Evolutionary conservation across 495 filamentous ascomycete genomes (phyloP).

Genomic region (Pyrenopolyporus hunteri): DNA sequence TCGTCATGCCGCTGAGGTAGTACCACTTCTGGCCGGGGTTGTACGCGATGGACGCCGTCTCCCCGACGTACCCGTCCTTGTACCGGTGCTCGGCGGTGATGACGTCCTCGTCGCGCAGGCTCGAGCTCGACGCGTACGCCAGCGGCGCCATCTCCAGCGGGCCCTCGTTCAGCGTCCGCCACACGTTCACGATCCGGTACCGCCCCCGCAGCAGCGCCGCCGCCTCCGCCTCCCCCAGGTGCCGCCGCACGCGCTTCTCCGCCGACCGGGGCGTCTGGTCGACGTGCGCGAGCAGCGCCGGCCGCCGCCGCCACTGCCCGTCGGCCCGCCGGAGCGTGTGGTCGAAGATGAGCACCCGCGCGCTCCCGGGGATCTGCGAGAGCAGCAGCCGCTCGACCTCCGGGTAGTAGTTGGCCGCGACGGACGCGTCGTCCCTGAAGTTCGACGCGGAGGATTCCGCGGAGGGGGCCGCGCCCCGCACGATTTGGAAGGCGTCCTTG

Average conservation of each 20-base stretch:
- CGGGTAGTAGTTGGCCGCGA: constrained; percentile 78
- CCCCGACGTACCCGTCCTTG: constrained; percentile 68
- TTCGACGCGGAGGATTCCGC: constrained; percentile 34
- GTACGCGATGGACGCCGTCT: constrained; percentile 75
- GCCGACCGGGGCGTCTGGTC: constrained; percentile 78
- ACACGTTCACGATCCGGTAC: constrained; percentile 87
- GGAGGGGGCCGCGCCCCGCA: constrained; percentile 56
- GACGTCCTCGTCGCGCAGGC: constrained; percentile 67
- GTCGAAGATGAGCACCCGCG: constrained; percentile 79
- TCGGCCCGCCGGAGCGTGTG: constrained; percentile 78
- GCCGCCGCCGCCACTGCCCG: constrained; percentile 59
- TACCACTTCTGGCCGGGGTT: constrained; percentile 70
- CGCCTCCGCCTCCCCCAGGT: constrained; percentile 65
- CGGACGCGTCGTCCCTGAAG: constrained; percentile 68
- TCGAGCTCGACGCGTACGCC: constrained; percentile 68
- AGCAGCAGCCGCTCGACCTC: constrained; percentile 74
- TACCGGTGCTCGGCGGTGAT: constrained; percentile 78
- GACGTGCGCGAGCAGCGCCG: constrained; percentile 78
- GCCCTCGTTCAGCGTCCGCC: constrained; percentile 74
- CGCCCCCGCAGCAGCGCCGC: constrained; percentile 63
- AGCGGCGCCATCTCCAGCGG: constrained; percentile 73
- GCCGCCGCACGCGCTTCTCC: constrained; percentile 66
- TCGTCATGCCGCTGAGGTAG: constrained; percentile 79
- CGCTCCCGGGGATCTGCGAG: constrained; percentile 63
- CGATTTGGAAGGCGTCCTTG: constrained; percentile 71